phyloP scores from a whole-genome alignment of 192 early-diverging fungal genomes.

The Pilobolus umbonatus region DNA sequence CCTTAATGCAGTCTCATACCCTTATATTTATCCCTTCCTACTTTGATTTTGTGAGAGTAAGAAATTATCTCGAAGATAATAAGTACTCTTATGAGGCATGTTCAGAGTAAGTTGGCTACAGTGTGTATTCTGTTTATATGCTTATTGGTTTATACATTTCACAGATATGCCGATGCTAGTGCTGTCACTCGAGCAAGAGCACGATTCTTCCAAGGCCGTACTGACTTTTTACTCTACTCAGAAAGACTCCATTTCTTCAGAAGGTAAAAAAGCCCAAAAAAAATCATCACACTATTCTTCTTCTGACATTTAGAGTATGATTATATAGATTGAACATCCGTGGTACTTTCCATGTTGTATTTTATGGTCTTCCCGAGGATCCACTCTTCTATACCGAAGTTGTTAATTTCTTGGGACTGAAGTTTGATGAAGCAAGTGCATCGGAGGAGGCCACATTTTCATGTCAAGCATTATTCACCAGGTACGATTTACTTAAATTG shows the following conservation, averaged over 20 bases:
- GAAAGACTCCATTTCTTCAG: constrained; percentile 98
- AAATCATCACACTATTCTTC: too few relatives aligned
- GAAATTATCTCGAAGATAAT: constrained; percentile 82
- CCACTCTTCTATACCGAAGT: constrained; percentile 86
- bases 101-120: constrained; percentile 61
- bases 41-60: constrained; percentile 92
- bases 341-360: constrained; percentile 79
- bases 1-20: constrained; percentile 56
- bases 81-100: constrained; percentile 72
- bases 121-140: background rate
- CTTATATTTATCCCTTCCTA: constrained; percentile 89
- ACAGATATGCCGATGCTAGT: constrained; percentile 70
- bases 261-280: constrained; percentile 36
- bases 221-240: constrained; percentile 76
- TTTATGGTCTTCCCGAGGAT: constrained; percentile 87
- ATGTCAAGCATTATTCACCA: constrained; percentile 67
- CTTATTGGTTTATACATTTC: background rate
- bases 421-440: constrained; percentile 36
- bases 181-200: constrained; percentile 76
- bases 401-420: constrained; percentile 67
- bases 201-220: constrained; percentile 76
- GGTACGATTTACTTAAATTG: constrained; percentile 80
- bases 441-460: constrained; percentile 52
- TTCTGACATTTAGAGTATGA: too few relatives aligned
- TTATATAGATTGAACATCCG: constrained; percentile 67